A percentile compares a stretch with the other conserved stretches of the same genome.
These are phyloP conservation scores for Penicillium polonicum DNA, from an alignment of 2,329 filamentous ascomycete species.

Conservation along the genomic window DNA sequence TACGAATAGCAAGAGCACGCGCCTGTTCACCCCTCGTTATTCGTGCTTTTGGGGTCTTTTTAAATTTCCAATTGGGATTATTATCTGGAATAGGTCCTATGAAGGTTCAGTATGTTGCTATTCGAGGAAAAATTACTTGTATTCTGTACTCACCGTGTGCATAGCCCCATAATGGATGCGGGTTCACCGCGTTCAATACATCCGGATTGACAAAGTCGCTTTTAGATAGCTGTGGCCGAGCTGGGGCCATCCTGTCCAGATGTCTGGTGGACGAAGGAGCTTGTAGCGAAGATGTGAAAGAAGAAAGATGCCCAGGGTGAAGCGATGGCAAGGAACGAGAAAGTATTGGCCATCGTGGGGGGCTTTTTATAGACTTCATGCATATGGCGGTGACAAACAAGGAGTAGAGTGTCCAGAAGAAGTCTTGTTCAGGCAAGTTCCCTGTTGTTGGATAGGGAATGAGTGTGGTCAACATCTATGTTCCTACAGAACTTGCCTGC, in stretches of 20 bases:
- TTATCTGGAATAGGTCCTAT: background rate
- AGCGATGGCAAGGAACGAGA: background rate
- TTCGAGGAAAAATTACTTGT: no score
- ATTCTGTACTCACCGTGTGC: background rate
- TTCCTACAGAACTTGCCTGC: background rate
- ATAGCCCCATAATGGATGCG: background rate
- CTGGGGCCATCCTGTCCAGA: background rate
- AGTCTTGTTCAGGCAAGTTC: background rate
- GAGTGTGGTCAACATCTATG: background rate
- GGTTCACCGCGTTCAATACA: background rate
- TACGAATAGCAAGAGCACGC: background rate
- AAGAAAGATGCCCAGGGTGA: background rate
- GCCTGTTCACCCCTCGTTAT: background rate
- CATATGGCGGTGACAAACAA: background rate
- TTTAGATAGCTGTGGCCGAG: background rate
- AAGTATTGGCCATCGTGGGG: background rate
- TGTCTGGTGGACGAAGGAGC: background rate
- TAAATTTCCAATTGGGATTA: background rate
- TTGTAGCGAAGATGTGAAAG: background rate
- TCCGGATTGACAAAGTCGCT: background rate
- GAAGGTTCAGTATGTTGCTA: background rate
- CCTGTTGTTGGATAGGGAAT: background rate
- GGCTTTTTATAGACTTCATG: background rate
- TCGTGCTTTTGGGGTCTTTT: no score
- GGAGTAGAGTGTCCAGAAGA: background rate